Conservation (phyloP, 352 stramenopile species). For the Globisporangium carolinianum region DNA sequence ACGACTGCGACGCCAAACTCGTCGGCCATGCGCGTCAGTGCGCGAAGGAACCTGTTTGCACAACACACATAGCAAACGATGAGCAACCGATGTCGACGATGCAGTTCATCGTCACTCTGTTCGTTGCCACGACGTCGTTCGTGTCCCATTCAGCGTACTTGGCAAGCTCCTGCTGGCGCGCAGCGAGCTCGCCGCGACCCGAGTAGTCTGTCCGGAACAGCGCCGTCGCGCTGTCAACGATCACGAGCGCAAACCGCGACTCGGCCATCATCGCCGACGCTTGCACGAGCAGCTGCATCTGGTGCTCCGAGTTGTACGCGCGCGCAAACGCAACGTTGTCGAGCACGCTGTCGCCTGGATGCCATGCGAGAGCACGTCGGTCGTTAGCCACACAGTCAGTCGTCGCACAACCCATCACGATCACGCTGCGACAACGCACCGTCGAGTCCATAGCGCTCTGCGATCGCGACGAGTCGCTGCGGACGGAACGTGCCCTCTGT, state of each 20-base stretch:
- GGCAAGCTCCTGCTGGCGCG: conserved; percentile 86
- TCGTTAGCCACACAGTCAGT: too few relatives aligned
- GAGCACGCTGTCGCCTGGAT: conserved; percentile 86
- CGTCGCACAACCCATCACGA: too few relatives aligned
- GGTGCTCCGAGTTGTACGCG: conserved; percentile 99
- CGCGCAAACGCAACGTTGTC: conserved; percentile 99
- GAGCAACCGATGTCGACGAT: too few relatives aligned
- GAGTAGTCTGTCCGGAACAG: conserved; percentile 99
- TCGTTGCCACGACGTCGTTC: too few relatives aligned
- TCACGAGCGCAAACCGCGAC: conserved; percentile 91
- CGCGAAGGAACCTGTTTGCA: conserved; percentile 91
- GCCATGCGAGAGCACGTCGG: background rate
- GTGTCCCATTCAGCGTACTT: conserved; percentile 34
- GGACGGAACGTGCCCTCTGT: conserved; percentile 99
- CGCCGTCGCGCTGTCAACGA: conserved; percentile 98
- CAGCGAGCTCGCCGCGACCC: conserved; percentile 95
- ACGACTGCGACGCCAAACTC: conserved; percentile 98
- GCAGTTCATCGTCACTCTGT: too few relatives aligned
- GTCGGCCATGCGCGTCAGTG: conserved; percentile 95
- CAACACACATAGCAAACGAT: conserved; percentile 5
- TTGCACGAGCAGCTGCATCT: conserved; percentile 97
- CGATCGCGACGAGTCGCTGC: conserved; percentile 94
- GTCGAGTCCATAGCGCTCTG: conserved; percentile 96
- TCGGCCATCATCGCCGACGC: conserved; percentile 98
- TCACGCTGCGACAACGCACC: conserved; percentile 17